Base-by-base conservation (phyloP, 164 flowering plant genomes). In the Paratinospora sagittata region DNA sequence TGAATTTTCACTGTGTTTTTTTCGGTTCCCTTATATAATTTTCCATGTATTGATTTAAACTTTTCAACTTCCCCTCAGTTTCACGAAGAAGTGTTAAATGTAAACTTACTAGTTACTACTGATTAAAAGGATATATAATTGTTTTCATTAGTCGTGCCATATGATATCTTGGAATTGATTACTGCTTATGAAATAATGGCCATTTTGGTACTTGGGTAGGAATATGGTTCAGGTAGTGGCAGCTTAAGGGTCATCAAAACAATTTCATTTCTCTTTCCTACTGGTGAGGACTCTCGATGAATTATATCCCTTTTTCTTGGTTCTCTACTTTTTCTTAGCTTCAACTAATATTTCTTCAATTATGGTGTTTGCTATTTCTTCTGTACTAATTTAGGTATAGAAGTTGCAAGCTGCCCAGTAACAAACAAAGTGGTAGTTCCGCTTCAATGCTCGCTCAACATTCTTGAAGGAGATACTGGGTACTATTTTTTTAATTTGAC, bases 391-490 rank as follows among this genome's bases (percentile, higher is more conserved):
- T 33, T 49, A 84, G 90, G 81, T 65, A 67, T 13, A 13, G 72
- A 70, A 74, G 67, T 72, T 14, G 17, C 73, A 63, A 82, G 83
- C 62, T 82, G 81, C 80, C 78, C 83, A 11, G 74, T 37, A 43
- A 73, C 83, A 43, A 75, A 63, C 82, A 85, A 81, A 74, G 70
- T 91, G 67, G 78, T 78, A 55, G 82, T 91, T 76, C 84, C 86
- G n/a, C 73, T 95, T 58, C 86, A 82, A 58, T 95, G 94, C 79
- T 95, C 97, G 10, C 84, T 89, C 67, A 92, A 95, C 86, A 89
- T 95, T 96, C 96, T 95, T 71, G 91, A 90, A 89, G 99, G 98
- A 72, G 99, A 92, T 80, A 92, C 98, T 0, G 99, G 98, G 97
- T 90, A 86, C 73, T 83, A 24, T 49, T 67, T 68, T n/a, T 17